Base-by-base conservation (phyloP, 2,329 filamentous ascomycete species). In the Cercospora beticola region DNA sequence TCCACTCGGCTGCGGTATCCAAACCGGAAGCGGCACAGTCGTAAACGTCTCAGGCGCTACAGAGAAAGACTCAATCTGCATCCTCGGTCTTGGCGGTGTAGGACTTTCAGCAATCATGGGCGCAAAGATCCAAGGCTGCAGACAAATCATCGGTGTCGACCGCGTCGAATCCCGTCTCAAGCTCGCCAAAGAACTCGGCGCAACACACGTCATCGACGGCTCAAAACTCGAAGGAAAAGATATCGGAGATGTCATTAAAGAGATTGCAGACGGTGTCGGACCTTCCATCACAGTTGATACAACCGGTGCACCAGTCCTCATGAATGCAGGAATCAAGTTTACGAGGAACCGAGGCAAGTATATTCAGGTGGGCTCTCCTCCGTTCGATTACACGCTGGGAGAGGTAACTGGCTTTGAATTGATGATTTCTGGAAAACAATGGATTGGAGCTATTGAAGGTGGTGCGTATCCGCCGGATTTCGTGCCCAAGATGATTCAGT, bases 261-360 rank as follows among this genome's bases (percentile, higher is more conserved):
- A 78, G 5, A 70, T 81, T 3, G 77, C 78, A 0, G 77, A 78
- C 3, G 78, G 77, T 0, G 68, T 80, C 0, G 84, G 85, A 0
- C 78, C 82, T 0, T 82, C 80, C 2, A 74, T 85, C 36, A 79
- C 79, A 4, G 79, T 87, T 62, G 85, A 87, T 64, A 86, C 84
- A 0, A 86, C 83, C 1, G 86, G 83, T 0, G 80, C 80, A 0
- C 76, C 80, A 43, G 67, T 80, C 46, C 68, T 86, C 66, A 75
- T 86, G 16, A 76, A 81, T 8, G 81, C 81, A 3, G 81, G 79
- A 1, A 69, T 85, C 2, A 77, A 82, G 1, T 80, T 80, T 36
- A 80, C 83, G 5, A 76, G 82, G 12, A 80, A 81, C 31, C 80
- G 80, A 66, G 85, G 84, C 1, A 83, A 82, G 68, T 79, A 86